Percentiles rank a stretch among this genome's conserved stretches.
Conservation (phyloP, 768 basidiomycete species). For the Termitomyces sp. region DNA sequence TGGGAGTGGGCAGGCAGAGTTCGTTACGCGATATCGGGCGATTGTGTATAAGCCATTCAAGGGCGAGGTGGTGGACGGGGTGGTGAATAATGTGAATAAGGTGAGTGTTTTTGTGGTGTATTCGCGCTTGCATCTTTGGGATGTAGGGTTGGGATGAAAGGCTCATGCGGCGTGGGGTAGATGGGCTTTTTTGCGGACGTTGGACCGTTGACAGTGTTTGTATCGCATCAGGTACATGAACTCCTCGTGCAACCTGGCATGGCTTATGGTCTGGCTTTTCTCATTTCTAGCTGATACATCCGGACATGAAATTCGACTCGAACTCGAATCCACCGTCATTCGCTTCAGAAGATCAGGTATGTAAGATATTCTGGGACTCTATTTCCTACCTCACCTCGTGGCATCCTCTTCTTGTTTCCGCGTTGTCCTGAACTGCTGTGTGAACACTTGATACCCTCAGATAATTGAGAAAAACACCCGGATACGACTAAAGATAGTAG, state of each 20-base stretch:
- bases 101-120: conserved; percentile 34
- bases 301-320: conserved; percentile 92
- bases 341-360: conserved; percentile 83
- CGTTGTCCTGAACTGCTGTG: background rate
- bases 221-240: conserved; percentile 82
- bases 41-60: conserved; percentile 99
- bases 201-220: conserved; percentile 90
- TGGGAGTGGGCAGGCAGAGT: conserved; percentile 94
- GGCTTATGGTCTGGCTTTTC: background rate
- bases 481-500: conserved; percentile 95
- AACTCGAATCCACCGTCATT: conserved; percentile 97
- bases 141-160: background rate
- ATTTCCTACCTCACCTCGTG: background rate
- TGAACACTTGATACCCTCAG: conserved; percentile 30
- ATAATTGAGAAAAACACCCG: conserved; percentile 92
- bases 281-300: conserved; percentile 74
- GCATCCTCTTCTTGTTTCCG: background rate
- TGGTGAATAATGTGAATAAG: conserved; percentile 94
- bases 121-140: background rate
- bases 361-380: background rate
- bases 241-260: background rate
- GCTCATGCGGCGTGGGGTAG: conserved; percentile 33
- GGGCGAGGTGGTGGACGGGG: conserved; percentile 95
- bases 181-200: conserved; percentile 99
- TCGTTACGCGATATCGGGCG: conserved; percentile 89